Conservation (phyloP, 2,329 filamentous ascomycete genomes). For the Fusarium siculi region DNA sequence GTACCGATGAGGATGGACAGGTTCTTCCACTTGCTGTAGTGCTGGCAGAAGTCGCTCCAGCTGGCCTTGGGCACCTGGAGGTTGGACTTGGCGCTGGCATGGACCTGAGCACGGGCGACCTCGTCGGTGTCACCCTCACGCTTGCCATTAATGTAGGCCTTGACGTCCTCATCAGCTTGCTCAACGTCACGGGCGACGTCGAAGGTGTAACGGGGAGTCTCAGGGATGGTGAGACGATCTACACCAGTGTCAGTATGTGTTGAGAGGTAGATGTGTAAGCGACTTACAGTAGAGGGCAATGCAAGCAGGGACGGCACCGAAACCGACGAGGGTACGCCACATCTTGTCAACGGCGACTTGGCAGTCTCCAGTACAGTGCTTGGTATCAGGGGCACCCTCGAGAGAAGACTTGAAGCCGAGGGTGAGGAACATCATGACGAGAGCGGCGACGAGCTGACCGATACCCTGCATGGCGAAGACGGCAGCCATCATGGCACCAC, state of each 20-base stretch:
- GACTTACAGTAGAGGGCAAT: constrained; percentile 78
- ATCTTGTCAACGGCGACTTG: constrained; percentile 77
- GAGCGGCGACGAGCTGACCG: constrained; percentile 79
- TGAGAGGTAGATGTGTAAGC: neutral
- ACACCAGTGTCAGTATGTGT: neutral
- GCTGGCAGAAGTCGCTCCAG: constrained; percentile 74
- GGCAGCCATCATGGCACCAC: constrained; percentile 87
- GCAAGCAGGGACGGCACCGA: constrained; percentile 82
- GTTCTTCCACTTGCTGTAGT: constrained; percentile 79
- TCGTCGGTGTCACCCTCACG: constrained; percentile 73
- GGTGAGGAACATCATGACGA: constrained; percentile 80
- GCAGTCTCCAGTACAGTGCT: constrained; percentile 61
- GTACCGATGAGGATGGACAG: constrained; percentile 80
- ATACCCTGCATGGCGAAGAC: constrained; percentile 91
- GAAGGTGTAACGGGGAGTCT: constrained; percentile 89
- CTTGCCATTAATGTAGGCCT: constrained; percentile 77
- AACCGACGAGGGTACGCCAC: constrained; percentile 85
- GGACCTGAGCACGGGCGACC: constrained; percentile 68
- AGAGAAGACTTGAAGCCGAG: constrained; percentile 76
- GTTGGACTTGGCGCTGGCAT: constrained; percentile 62
- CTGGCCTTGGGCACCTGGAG: constrained; percentile 76
- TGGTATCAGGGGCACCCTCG: constrained; percentile 59
- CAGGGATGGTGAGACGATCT: constrained; percentile 81
- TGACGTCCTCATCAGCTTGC: constrained; percentile 77
- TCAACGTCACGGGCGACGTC: constrained; percentile 80